Evolutionary conservation across 768 basidiomycete genomes (phyloP), one percentile per base, ranked within the genome.

Genomic region (Suillus ampliporus): DNA sequence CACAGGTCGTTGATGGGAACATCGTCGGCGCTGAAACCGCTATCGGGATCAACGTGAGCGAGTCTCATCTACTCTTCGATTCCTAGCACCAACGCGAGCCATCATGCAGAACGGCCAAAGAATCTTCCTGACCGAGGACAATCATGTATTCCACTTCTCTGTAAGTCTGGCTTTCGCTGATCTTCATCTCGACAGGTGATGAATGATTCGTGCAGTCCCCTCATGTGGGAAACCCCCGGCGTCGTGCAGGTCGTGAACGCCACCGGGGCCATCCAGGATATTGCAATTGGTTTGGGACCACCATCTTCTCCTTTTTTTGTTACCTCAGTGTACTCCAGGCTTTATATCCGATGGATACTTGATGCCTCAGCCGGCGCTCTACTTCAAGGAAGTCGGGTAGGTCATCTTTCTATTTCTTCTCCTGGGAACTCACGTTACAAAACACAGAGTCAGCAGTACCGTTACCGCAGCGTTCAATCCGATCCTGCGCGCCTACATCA

Each of bases 401-500:
- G 57, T 31, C 6, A 10, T 34, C 5, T 19, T 31, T 28, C 9
- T 19, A 19, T 56, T 53, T 13, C 15, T 58, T 9, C 7, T 56
- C 19, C 17, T 19, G 17, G 14, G 5, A 7, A 19, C 17, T 56
- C n/a, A 58, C 9, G 31, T 1, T 6, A 21, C 28, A 7, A 19
- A 21, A 43, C 4, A 9, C 57, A 56, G 57, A 17, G 31, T 56
- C 9, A 34, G 48, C 26, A 47, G 43, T 37, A 7, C 11, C 15
- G 48, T 56, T 17, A n/a, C 26, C 2, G 57, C 57, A 1, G 9
- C 19, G 50, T 56, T 56, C 57, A 58, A 26, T 9, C 48, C 48
- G 11, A 6, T 28, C 10, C 57, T 58, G 17, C 57, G 48, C 0
- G 57, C 28, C 28, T 58, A 58, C 28, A 56, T 58, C 19, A 58